Percentiles rank a stretch among this genome's conserved stretches.
Evolutionary conservation across 768 basidiomycete species (phyloP).

Genomic region (Suillus paluster): DNA sequence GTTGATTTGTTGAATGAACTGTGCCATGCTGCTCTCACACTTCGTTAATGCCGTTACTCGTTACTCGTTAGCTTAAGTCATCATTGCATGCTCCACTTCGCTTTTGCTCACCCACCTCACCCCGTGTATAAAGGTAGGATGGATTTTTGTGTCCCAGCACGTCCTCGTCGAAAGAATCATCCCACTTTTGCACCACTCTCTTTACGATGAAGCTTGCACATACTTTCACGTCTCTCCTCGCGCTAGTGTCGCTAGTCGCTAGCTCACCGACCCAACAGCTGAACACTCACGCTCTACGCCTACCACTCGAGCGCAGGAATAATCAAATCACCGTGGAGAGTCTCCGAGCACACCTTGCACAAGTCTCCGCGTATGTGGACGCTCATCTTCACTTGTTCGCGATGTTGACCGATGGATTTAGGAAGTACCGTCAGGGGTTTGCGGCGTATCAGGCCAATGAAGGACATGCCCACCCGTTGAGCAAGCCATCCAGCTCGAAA

Average conservation of each 20-base stretch:
- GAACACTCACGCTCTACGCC: conserved; percentile 10
- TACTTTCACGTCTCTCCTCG: conserved; percentile 17
- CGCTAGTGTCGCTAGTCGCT: conserved; percentile 20
- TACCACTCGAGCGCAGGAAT: conserved; percentile 28
- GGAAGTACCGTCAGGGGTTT: conserved; percentile 50
- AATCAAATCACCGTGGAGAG: background rate
- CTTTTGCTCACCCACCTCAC: background rate
- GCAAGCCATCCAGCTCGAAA: conserved; percentile 9
- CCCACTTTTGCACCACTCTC: background rate
- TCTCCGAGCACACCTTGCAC: conserved; percentile 20
- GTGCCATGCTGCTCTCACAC: too few relatives aligned
- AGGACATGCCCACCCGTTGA: conserved; percentile 42
- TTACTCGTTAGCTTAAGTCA: background rate
- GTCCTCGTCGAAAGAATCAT: background rate
- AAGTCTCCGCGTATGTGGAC: conserved; percentile 20
- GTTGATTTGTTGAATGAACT: background rate
- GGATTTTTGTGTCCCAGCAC: background rate
- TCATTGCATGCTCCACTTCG: background rate
- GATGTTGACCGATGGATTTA: conserved; percentile 19
- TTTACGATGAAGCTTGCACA: conserved; percentile 24
- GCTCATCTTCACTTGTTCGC: background rate
- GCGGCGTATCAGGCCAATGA: conserved; percentile 50
- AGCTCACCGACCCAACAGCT: conserved; percentile 9
- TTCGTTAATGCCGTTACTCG: background rate
- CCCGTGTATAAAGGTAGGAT: background rate